These are phyloP conservation scores for Diversispora eburnea DNA, from an alignment of 192 early-diverging fungal genomes.

Conservation along the genomic window DNA sequence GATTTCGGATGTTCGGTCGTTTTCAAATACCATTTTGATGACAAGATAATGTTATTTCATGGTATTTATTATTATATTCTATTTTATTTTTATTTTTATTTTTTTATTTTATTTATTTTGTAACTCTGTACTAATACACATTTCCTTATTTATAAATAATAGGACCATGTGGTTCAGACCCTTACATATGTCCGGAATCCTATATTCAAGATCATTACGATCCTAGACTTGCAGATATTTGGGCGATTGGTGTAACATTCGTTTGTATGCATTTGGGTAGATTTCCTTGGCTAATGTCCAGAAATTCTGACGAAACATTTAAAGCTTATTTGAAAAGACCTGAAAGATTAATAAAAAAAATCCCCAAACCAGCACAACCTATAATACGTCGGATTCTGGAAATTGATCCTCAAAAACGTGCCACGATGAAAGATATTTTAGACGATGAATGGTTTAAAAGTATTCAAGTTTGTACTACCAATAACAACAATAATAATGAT, in stretches of 20 bases:
- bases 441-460: conserved; percentile 72
- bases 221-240: conserved; percentile 79
- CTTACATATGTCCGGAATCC: conserved; percentile 93
- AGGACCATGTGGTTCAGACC: conserved; percentile 87
- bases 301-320: conserved; percentile 49
- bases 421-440: conserved; percentile 64
- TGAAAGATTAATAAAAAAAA: conserved; percentile 53
- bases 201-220: conserved; percentile 72
- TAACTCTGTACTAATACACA: conserved; percentile 33
- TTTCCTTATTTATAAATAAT: conserved; percentile 51
- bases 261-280: conserved; percentile 67
- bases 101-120: neutral
- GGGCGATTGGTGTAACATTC: conserved; percentile 88
- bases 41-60: conserved; percentile 39
- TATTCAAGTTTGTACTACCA: conserved; percentile 48
- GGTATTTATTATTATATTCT: conserved; percentile 47
- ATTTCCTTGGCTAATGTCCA: conserved; percentile 65
- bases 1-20: conserved; percentile 94
- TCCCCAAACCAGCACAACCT: conserved; percentile 54
- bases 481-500: no score
- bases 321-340: conserved; percentile 50
- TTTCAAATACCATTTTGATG: conserved; percentile 79
- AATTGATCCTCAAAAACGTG: conserved; percentile 52
- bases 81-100: conserved; percentile 36
- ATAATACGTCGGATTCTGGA: conserved; percentile 65